Percentiles rank a stretch among this genome's conserved stretches.
phyloP scores from a whole-genome alignment of 805 yeast genomes.

The Saccharomycopsis sp. region DNA sequence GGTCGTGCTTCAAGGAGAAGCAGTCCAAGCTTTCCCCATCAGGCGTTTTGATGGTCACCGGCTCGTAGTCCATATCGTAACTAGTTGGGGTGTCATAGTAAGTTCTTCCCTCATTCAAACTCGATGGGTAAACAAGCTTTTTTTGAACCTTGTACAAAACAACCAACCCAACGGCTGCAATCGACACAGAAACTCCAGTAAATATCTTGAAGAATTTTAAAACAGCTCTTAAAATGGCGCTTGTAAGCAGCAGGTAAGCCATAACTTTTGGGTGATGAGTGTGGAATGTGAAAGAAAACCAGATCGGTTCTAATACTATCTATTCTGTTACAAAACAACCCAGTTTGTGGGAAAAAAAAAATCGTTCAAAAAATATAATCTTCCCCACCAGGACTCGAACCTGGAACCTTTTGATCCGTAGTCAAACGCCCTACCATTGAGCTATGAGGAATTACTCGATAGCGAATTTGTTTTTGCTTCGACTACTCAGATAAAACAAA shows the following conservation, averaged over 20 bases:
- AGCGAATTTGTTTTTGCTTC: too few relatives aligned
- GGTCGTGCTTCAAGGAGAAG: slow-evolving; percentile 48
- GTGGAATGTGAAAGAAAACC: too few relatives aligned
- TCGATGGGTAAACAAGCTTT: slow-evolving; percentile 73
- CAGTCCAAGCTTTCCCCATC: slow-evolving; percentile 67
- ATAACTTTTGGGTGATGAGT: too few relatives aligned
- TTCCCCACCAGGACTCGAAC: slow-evolving; percentile 23
- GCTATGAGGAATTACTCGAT: slow-evolving; percentile 19
- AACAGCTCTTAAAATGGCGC: too few relatives aligned
- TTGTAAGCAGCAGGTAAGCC: too few relatives aligned
- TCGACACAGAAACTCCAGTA: slow-evolving; percentile 11
- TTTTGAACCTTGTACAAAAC: slow-evolving; percentile 57
- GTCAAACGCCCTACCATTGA: slow-evolving; percentile 22
- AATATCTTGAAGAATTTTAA: slow-evolving; percentile 13
- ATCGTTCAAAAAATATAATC: slow-evolving; percentile 9
- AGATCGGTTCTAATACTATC: background rate
- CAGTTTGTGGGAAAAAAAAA: background rate
- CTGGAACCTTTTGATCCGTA: slow-evolving; percentile 23
- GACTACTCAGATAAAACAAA: too few relatives aligned
- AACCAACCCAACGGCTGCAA: slow-evolving; percentile 25
- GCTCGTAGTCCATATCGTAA: slow-evolving; percentile 58
- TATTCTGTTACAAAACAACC: background rate
- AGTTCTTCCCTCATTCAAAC: slow-evolving; percentile 62
- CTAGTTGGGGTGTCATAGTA: slow-evolving; percentile 70
- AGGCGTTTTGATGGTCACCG: slow-evolving; percentile 46